Evolutionary conservation across 768 basidiomycete genomes (phyloP), one percentile per base, ranked within the genome.

Genomic region (Pleurotus salmoneostramineus): DNA sequence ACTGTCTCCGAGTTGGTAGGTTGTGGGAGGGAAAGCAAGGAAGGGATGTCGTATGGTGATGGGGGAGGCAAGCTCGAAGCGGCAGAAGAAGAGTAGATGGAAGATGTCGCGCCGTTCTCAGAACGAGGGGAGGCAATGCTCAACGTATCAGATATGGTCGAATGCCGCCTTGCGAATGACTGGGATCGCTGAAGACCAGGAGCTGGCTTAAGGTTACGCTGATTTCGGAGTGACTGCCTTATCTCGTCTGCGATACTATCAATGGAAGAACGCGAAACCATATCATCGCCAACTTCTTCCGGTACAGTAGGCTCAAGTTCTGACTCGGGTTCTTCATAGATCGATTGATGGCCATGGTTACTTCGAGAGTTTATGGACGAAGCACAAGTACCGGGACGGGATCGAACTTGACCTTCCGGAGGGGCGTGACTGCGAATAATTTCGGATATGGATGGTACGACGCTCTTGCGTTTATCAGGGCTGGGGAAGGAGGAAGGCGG

Each of bases 241-340:
- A 91, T 84, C 76, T 95, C 93, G 64, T 91, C 86, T 17, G 91
- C 89, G 31, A 95, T 85, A 59, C 91, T 93, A 69, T 95, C 93
- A 61, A 93, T 83, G 14, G 91, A 93, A 17, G 93, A 93, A n/a
- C 89, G 83, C 42, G 88, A 86, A 50, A 90, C 62, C 48, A 87
- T 65, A 46, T 89, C 88, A 2, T 76, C 74, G 60, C 88, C 88
- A 59, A 87, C 86, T 55, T 81, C 79, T 40, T 74, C 72, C 42
- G 77, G 68, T 46, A 79, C 64, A 27, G 21, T 27, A 6, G 78
- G 74, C 57, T 80, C 77, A 33, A 72, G 76, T 62, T 83, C 84
- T 34, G 80, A 78, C 67, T 85, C 84, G 2, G 74, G 72, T 63
- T 83, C 81, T 68, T 84, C 84, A 45, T 76, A 75, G 17, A 79